Conservation (phyloP, 345 rosid species). For the Melaleuca quinquenervia region DNA sequence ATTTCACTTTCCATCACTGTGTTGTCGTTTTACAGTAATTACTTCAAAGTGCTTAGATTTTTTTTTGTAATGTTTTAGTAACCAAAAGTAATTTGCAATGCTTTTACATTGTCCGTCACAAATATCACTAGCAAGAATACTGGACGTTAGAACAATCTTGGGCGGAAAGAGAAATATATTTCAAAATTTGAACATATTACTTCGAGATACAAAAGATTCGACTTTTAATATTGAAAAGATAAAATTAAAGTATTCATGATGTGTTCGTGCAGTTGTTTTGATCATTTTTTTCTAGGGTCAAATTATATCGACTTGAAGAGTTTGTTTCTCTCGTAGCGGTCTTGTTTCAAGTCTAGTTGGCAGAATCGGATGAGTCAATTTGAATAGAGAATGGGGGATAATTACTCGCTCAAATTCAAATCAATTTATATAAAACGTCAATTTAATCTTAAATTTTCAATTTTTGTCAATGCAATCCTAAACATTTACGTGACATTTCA, state of each 20-base stretch:
- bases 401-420: neutral
- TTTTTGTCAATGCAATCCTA: too few species aligned
- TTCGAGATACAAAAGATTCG: neutral
- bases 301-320: neutral
- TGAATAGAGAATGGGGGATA: neutral
- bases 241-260: too few species aligned
- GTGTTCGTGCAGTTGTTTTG: neutral
- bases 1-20: neutral
- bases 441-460: too few species aligned
- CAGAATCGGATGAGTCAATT: neutral
- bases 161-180: neutral
- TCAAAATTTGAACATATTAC: neutral
- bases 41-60: neutral
- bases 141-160: neutral
- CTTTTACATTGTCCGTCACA: too few species aligned
- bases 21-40: neutral
- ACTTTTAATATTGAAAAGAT: neutral
- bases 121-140: neutral
- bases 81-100: neutral
- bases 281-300: too few species aligned
- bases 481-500: neutral
- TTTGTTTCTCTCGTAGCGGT: neutral
- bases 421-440: accelerated
- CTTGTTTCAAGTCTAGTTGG: neutral
- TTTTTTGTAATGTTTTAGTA: neutral